Conservation (phyloP, 2,329 filamentous ascomycete genomes). For the Escovopsis sp. region DNA sequence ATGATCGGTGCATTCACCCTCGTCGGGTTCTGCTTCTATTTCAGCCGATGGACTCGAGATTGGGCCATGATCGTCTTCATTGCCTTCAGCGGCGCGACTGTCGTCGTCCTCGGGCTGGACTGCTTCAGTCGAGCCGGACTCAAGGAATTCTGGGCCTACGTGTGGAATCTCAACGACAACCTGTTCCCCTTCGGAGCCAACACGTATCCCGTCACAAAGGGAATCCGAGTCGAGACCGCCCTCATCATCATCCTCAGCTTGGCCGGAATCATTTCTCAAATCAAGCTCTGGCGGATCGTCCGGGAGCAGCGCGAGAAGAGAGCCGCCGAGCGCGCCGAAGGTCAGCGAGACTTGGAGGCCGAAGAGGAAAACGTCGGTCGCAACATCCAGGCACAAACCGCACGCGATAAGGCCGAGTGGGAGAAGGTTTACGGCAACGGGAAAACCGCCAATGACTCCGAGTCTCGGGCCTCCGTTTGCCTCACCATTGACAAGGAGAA, state of each 20-base stretch:
- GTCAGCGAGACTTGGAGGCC: constrained; percentile 38
- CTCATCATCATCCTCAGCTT: constrained; percentile 60
- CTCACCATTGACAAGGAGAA: constrained; percentile 20
- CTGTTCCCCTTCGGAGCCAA: constrained; percentile 63
- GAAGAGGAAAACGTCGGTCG: constrained; percentile 59
- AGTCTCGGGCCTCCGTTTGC: constrained; percentile 31
- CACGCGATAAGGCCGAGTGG: constrained; percentile 54
- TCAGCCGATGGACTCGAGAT: constrained; percentile 61
- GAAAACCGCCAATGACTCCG: constrained; percentile 18
- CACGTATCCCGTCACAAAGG: constrained; percentile 75
- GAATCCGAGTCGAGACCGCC: constrained; percentile 74
- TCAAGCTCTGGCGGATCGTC: constrained; percentile 74
- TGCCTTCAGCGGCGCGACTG: constrained; percentile 69
- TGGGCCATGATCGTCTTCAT: constrained; percentile 66
- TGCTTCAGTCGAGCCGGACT: constrained; percentile 80
- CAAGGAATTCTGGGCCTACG: constrained; percentile 92
- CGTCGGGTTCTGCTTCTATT: constrained; percentile 58
- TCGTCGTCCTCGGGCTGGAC: constrained; percentile 70
- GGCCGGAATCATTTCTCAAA: constrained; percentile 67
- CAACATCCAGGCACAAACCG: constrained; percentile 46
- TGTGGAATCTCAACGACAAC: constrained; percentile 70
- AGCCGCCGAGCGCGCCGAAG: constrained; percentile 34
- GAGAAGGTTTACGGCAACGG: constrained; percentile 62
- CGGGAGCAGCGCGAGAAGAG: constrained; percentile 43
- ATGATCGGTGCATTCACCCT: constrained; percentile 63